These are phyloP conservation scores for Penicillium pancosmium DNA, from an alignment of 495 filamentous ascomycete genomes.

Conservation along the genomic window DNA sequence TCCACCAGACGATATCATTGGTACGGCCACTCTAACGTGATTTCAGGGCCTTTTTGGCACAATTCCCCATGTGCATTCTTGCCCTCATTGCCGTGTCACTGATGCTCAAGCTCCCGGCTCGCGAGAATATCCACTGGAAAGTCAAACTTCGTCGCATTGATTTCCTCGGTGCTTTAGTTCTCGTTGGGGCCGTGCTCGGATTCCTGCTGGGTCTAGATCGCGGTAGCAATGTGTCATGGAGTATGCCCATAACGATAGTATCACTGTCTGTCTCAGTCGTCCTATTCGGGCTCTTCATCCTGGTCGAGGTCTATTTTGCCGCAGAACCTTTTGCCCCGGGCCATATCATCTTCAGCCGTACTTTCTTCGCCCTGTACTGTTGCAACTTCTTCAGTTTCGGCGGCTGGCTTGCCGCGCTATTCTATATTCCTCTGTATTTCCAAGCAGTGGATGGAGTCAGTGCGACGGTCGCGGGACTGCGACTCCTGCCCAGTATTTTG, in stretches of 20 bases:
- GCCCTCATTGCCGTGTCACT: slow-evolving; percentile 67
- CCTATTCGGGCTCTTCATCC: slow-evolving; percentile 68
- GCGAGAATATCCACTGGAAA: slow-evolving; percentile 59
- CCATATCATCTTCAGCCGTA: slow-evolving; percentile 74
- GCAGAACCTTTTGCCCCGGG: slow-evolving; percentile 78
- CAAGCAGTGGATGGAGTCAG: slow-evolving; percentile 72
- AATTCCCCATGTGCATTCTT: slow-evolving; percentile 69
- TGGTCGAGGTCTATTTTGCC: slow-evolving; percentile 73
- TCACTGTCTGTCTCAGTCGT: slow-evolving; percentile 59
- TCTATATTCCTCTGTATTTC: slow-evolving; percentile 80
- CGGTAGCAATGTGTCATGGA: slow-evolving; percentile 76
- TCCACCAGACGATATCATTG: neutral
- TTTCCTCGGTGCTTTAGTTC: slow-evolving; percentile 72
- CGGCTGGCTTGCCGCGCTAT: slow-evolving; percentile 64
- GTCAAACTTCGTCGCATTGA: slow-evolving; percentile 74
- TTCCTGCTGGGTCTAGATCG: slow-evolving; percentile 78
- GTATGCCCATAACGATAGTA: slow-evolving; percentile 57
- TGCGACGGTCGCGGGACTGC: slow-evolving; percentile 65
- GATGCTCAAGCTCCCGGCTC: slow-evolving; percentile 61
- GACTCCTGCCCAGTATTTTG: slow-evolving; percentile 68
- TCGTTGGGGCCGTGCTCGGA: slow-evolving; percentile 70
- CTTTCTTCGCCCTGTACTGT: slow-evolving; percentile 67
- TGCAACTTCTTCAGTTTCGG: slow-evolving; percentile 79
- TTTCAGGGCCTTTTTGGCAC: slow-evolving; percentile 68
- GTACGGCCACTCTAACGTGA: slow-evolving; percentile 11